Evolutionary conservation across 345 rosid genomes (phyloP).

Genomic region (Lumnitzera racemosa): DNA sequence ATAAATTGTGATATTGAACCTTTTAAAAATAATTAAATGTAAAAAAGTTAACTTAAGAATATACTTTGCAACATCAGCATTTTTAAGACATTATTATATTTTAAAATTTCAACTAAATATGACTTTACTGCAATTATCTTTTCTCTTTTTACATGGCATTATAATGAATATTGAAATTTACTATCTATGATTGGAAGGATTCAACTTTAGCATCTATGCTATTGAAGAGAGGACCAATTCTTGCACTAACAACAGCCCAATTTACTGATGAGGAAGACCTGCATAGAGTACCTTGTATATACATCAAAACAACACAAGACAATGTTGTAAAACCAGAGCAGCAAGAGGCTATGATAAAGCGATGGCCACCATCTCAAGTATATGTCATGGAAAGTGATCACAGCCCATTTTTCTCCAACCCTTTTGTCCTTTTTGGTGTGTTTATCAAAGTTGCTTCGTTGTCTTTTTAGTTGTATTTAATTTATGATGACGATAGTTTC

Average conservation of each 20-base stretch:
- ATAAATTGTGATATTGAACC: too few relatives aligned
- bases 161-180: background rate
- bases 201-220: slow-evolving; percentile 62
- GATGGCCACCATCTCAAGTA: slow-evolving; percentile 64
- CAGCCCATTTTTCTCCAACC: slow-evolving; percentile 75
- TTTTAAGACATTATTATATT: too few relatives aligned
- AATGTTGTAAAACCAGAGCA: slow-evolving; percentile 59
- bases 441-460: slow-evolving; percentile 57
- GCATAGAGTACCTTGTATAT: slow-evolving; percentile 43
- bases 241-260: slow-evolving; percentile 44
- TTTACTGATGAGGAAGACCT: slow-evolving; percentile 17
- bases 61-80: too few relatives aligned
- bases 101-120: too few relatives aligned
- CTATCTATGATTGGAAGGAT: slow-evolving; percentile 33
- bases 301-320: slow-evolving; percentile 61
- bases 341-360: slow-evolving; percentile 64
- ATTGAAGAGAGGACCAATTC: slow-evolving; percentile 62
- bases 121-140: too few relatives aligned
- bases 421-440: slow-evolving; percentile 57
- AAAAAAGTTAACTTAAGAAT: too few relatives aligned
- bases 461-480: too few relatives aligned
- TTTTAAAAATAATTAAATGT: too few relatives aligned
- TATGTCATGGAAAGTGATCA: slow-evolving; percentile 66
- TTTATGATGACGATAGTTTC: too few relatives aligned
- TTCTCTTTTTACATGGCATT: background rate